Evolutionary conservation across 495 filamentous ascomycete species (phyloP).

Genomic region (Penicillium lividum): DNA sequence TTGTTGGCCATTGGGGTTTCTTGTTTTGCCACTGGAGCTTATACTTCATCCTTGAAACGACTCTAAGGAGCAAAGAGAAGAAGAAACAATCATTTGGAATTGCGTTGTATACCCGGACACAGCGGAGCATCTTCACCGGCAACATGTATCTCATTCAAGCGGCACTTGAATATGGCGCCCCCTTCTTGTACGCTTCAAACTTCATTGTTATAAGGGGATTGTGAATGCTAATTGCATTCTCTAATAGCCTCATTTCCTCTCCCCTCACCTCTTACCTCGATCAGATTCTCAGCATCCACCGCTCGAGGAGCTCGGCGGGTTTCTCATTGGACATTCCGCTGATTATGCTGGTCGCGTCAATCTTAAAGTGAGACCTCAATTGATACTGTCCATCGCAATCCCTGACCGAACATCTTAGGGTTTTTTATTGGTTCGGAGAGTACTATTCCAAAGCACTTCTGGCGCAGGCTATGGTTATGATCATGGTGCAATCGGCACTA

Average conservation of each 20-base stretch:
- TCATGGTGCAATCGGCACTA: constrained; percentile 75
- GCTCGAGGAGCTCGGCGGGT: constrained; percentile 76
- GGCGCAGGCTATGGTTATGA: constrained; percentile 84
- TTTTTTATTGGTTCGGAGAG: constrained; percentile 94
- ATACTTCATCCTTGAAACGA: background rate
- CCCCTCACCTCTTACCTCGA: constrained; percentile 87
- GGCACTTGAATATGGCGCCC: constrained; percentile 49
- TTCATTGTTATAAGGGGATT: background rate
- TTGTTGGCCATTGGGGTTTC: background rate
- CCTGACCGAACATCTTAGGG: constrained; percentile 42
- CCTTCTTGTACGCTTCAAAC: constrained; percentile 40
- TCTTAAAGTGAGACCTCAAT: constrained; percentile 68
- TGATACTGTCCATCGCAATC: background rate
- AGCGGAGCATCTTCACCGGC: constrained; percentile 15
- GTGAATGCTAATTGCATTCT: constrained; percentile 10
- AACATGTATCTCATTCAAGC: constrained; percentile 43
- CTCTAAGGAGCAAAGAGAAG: background rate
- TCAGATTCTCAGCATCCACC: constrained; percentile 88
- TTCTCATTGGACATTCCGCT: constrained; percentile 91
- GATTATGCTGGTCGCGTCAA: constrained; percentile 95
- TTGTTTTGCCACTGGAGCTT: background rate
- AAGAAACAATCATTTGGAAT: constrained; percentile 1
- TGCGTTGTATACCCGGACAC: constrained; percentile 10
- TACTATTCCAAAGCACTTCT: constrained; percentile 79
- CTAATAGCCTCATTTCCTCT: constrained; percentile 67